These are phyloP conservation scores for Scheffersomyces cryptocercus DNA, from an alignment of 1,139 yeast species.

Conservation along the genomic window DNA sequence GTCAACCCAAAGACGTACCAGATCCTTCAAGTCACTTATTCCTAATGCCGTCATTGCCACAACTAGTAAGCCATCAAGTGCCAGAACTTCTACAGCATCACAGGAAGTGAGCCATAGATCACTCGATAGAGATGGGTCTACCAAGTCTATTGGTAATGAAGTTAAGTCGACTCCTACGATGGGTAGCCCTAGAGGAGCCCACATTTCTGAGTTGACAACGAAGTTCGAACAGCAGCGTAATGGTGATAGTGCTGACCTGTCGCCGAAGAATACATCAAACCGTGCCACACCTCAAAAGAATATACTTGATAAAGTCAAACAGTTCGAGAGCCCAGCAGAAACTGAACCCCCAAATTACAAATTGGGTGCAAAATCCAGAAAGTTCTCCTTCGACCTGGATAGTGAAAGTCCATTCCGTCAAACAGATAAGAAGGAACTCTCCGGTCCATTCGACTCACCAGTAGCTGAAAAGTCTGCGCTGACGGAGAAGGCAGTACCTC, in stretches of 20 bases:
- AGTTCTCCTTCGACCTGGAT: not conserved
- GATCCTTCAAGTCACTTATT: not conserved
- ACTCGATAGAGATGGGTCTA: too few relatives aligned
- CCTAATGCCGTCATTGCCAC: not conserved
- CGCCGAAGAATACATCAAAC: slow-evolving; percentile 9
- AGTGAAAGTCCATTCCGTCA: not conserved
- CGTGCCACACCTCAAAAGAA: slow-evolving; percentile 18
- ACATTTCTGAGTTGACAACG: slow-evolving; percentile 18
- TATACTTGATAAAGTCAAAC: slow-evolving; percentile 41
- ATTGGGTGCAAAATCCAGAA: not conserved
- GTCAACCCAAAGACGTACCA: not conserved
- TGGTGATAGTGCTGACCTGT: slow-evolving; percentile 1
- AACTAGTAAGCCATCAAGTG: not conserved
- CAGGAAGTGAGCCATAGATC: too few relatives aligned
- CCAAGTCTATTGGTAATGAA: not conserved
- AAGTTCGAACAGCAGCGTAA: slow-evolving; percentile 14
- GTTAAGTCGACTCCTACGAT: not conserved
- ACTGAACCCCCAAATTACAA: not conserved
- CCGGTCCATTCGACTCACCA: not conserved
- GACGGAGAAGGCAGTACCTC: slow-evolving; percentile 4
- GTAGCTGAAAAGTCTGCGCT: not conserved
- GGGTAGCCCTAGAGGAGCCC: slow-evolving; percentile 13
- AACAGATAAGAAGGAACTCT: not conserved
- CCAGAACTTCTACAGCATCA: too few relatives aligned
- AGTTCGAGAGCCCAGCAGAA: slow-evolving; percentile 34